Percentiles rank a stretch among this genome's conserved stretches.
Conservation (phyloP, 306 rosid species). For the Glycine latifolia region DNA sequence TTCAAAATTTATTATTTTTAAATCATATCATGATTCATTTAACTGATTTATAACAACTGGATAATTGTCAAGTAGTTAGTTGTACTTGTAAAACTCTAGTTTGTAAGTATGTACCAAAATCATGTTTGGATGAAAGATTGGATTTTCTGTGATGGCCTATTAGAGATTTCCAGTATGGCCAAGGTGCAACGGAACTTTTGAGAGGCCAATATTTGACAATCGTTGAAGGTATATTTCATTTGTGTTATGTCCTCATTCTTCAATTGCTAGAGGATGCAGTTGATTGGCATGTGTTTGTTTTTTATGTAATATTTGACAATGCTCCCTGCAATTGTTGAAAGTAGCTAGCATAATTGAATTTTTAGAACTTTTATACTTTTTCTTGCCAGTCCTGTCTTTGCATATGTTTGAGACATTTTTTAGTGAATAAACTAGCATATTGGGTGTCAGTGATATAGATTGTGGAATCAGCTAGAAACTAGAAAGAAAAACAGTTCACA, state of each 20-base stretch:
- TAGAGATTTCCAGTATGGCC: not conserved
- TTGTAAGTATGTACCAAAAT: slow-evolving; percentile 1
- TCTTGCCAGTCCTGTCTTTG: not conserved
- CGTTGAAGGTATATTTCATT: slow-evolving; percentile 1
- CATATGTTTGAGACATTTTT: not conserved
- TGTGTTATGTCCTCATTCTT: not conserved
- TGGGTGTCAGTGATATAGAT: not conserved
- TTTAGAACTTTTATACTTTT: not conserved
- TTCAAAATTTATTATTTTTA: slow-evolving; percentile 23
- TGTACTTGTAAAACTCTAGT: slow-evolving; percentile 16
- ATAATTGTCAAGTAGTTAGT: slow-evolving; percentile 21
- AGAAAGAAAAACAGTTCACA: not conserved
- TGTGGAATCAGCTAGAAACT: slow-evolving; percentile 28
- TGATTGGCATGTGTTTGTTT: not conserved
- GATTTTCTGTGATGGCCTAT: slow-evolving; percentile 1
- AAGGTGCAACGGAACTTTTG: slow-evolving; percentile 11
- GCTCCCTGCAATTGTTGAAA: not conserved
- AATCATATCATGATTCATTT: slow-evolving; percentile 14
- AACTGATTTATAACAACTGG: slow-evolving; percentile 24
- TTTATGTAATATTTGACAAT: not conserved
- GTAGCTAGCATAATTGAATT: not conserved
- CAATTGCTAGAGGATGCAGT: not conserved
- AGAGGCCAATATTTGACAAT: slow-evolving; percentile 34
- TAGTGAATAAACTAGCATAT: slow-evolving; percentile 13
- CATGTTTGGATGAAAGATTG: slow-evolving; percentile 33